A percentile compares a stretch with the other conserved stretches of the same genome.
phyloP scores from a whole-genome alignment of 2,329 filamentous ascomycete species.

The Botrytis medusae region DNA sequence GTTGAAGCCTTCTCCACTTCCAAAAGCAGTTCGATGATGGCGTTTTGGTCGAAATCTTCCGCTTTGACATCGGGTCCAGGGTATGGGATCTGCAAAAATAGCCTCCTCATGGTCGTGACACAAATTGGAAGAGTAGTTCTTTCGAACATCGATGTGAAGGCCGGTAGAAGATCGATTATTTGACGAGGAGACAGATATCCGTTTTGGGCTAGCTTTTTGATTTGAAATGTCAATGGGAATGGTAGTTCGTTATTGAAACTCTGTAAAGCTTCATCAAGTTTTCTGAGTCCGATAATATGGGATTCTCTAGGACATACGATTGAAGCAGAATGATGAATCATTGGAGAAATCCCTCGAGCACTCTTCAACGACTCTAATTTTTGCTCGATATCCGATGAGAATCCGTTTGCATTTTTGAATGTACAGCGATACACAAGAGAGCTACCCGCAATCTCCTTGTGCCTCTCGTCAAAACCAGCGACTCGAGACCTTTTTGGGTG shows the following conservation, averaged over 20 bases:
- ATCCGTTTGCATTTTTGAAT: slow-evolving; percentile 27
- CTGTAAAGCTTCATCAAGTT: slow-evolving; percentile 30
- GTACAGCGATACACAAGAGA: slow-evolving; percentile 52
- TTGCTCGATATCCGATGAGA: slow-evolving; percentile 34
- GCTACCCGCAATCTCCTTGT: slow-evolving; percentile 44
- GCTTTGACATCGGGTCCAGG: slow-evolving; percentile 53
- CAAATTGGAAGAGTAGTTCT: slow-evolving; percentile 46
- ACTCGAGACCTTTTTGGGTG: slow-evolving; percentile 33
- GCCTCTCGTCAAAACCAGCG: slow-evolving; percentile 40
- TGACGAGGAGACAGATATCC: slow-evolving; percentile 58
- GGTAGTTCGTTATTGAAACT: slow-evolving; percentile 41
- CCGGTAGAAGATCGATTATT: slow-evolving; percentile 49
- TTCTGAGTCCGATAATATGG: slow-evolving; percentile 27
- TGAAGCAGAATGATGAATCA: slow-evolving; percentile 31
- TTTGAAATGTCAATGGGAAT: slow-evolving; percentile 60
- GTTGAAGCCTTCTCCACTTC: slow-evolving; percentile 44
- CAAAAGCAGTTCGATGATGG: slow-evolving; percentile 45
- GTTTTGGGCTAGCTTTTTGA: slow-evolving; percentile 63
- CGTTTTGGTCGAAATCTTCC: slow-evolving; percentile 42
- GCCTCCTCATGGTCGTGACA: slow-evolving; percentile 52
- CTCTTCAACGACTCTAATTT: slow-evolving; percentile 36
- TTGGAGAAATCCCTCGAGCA: slow-evolving; percentile 39
- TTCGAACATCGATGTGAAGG: slow-evolving; percentile 36
- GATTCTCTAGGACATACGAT: slow-evolving; percentile 24
- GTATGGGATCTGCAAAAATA: slow-evolving; percentile 54